Base-by-base conservation (phyloP, 2,329 filamentous ascomycete genomes). In the Trichoderma oligosporum region DNA sequence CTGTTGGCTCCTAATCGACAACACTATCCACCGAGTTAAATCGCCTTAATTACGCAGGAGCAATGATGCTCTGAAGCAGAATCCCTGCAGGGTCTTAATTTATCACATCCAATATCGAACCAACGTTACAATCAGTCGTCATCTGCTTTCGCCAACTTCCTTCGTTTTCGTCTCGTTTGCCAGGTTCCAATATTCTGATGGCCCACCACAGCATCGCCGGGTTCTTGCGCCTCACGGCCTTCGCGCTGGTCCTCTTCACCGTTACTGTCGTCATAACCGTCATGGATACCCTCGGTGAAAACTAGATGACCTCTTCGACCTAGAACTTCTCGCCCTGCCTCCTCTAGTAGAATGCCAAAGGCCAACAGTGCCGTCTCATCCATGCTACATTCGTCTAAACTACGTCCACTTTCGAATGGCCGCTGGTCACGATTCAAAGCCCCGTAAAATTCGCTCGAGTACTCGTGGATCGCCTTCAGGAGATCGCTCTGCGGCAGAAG, bases 341-440 rank as follows among this genome's bases (percentile, higher is more conserved):
- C 89, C 71, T 93, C 88, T 39, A 92, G 73, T 57, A 93, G 70
- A 47, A 93, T 83, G 1, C 88, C 88, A 65, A 93, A 77, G 1
- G 88, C 87, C 54, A 93, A 73, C 58, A 93, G 76, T 4, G 88
- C 88, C 12, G 87, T 90, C 73, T 90, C 89, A 66, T 93, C 87
- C 81, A 93, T 83, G 69, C 83, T 88, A 61, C 78, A 70, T 67
- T 82, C 78, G 59, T 82, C 77, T 35, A 79, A 64, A 52, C 68
- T 69, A 27, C 67, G 62, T 7, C 61, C 57, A 29, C 61, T 46
- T 7, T 42, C 22, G 18, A 47, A 5, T 5, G 63, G n/a, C 63
- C 60, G 25, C 46, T 22, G 51, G 29, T 33, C 59, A 59, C 68
- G 63, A 22, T 61, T 65, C 55, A 75, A 68, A 7, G 72, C 72